phyloP scores from a whole-genome alignment of 2,329 filamentous ascomycete genomes.

The Pseudogymnoascus sp. region DNA sequence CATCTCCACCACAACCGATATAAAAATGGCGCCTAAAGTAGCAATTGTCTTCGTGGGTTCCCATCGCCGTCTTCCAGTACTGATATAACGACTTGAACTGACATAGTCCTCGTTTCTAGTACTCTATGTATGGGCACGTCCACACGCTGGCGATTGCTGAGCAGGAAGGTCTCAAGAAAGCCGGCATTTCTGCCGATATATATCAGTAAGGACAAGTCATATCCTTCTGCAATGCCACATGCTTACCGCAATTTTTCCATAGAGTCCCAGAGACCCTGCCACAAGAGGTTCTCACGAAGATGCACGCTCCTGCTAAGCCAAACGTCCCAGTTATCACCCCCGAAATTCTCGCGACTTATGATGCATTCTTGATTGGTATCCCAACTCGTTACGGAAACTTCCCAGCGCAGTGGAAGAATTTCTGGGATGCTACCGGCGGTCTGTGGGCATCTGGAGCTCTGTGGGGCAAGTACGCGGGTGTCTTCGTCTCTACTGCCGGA shows the following conservation, averaged over 20 bases:
- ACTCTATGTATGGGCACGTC: slow-evolving; percentile 93
- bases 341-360: slow-evolving; percentile 60
- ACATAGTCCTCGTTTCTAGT: slow-evolving; percentile 40
- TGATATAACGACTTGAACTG: background rate
- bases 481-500: slow-evolving; percentile 84
- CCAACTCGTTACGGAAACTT: slow-evolving; percentile 97
- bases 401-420: slow-evolving; percentile 85
- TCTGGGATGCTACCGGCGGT: slow-evolving; percentile 91
- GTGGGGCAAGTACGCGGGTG: slow-evolving; percentile 80
- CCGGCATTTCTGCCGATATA: slow-evolving; percentile 72
- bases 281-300: slow-evolving; percentile 75
- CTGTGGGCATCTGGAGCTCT: slow-evolving; percentile 65
- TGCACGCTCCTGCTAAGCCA: slow-evolving; percentile 77
- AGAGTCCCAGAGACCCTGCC: slow-evolving; percentile 79
- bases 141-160: slow-evolving; percentile 77
- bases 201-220: slow-evolving; percentile 54
- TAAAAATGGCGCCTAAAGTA: slow-evolving; percentile 54
- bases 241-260: slow-evolving; percentile 13
- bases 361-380: slow-evolving; percentile 87
- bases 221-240: background rate
- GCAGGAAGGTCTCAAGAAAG: slow-evolving; percentile 79
- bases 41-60: slow-evolving; percentile 77
- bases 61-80: slow-evolving; percentile 6
- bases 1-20: background rate
- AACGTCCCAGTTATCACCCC: slow-evolving; percentile 56